Evolutionary conservation across 164 flowering plant genomes (phyloP), one percentile per base, ranked within the genome.

Genomic region (Magnolia officinalis): DNA sequence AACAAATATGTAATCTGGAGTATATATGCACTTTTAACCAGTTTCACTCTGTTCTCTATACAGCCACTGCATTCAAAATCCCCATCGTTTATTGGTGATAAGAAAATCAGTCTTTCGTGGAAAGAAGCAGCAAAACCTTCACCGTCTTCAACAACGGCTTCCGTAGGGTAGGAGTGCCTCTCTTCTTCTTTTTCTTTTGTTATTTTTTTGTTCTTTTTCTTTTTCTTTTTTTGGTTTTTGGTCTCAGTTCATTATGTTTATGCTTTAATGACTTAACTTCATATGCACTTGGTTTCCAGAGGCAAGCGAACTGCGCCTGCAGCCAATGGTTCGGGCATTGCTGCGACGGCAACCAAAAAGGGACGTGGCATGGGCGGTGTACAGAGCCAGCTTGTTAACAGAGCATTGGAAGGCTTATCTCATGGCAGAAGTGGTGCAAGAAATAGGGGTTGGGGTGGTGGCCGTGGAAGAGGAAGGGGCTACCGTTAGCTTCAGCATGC

Each of bases 81-180:
- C 13, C 61, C 99, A 67, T 78, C 91, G 76, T 95, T 95, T 80
- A 89, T 92, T 75, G 98, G 98, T 66, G 98, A 95, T 75, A 91
- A 88, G 85, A 89, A 86, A 63, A 86, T 91, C 85, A 92, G 79
- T 78, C 88, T 95, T n/a, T 95, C 98, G 70, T 95, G 98, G 98
- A 95, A 95, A 82, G 99, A 93, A 82, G 87, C 85, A 20, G 79
- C 66, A 66, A 93, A 91, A 78, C 81, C 90, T 69, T 50, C 84
- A 58, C 75, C 73, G 2, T 76, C 89, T 67, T 76, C 93, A 55
- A 68, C 88, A 4, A 51, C 87, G 49, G 72, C 83, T 75, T 75
- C 84, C 4, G 72, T 87, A 61, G 94, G 97, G 97, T 92, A 89
- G 31, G 20, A 19, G 8, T 5, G 29, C 52, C 58, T 63, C 19